These are phyloP conservation scores for Zygoascus ofunaensis DNA, from an alignment of 805 yeast genomes.

Conservation along the genomic window DNA sequence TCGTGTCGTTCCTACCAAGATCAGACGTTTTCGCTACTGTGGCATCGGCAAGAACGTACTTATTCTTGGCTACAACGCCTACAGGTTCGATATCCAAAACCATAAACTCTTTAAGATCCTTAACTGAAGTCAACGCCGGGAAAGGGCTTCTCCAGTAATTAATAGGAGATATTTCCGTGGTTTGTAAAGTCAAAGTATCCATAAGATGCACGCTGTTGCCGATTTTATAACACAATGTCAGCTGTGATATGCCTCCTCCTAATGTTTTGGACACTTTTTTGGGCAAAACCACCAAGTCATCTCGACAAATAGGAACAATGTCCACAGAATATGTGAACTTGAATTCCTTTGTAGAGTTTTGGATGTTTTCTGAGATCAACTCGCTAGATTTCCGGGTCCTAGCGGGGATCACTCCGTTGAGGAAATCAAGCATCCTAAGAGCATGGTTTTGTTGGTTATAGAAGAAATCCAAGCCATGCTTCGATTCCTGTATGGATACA, in stretches of 20 bases:
- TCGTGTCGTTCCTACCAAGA: constrained; percentile 75
- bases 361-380: constrained; percentile 84
- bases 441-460: constrained; percentile 88
- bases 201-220: constrained; percentile 78
- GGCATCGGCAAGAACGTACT: constrained; percentile 75
- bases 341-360: constrained; percentile 77
- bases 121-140: constrained; percentile 53
- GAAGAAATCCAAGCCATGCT: constrained; percentile 92
- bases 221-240: constrained; percentile 77
- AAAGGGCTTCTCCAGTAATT: constrained; percentile 82
- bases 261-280: constrained; percentile 71
- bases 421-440: constrained; percentile 84
- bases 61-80: constrained; percentile 57
- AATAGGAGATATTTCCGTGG: constrained; percentile 59
- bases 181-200: constrained; percentile 74
- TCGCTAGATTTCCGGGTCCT: constrained; percentile 81
- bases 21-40: constrained; percentile 87
- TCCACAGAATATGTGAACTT: constrained; percentile 91
- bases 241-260: constrained; percentile 65
- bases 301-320: constrained; percentile 93
- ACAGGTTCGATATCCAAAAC: constrained; percentile 76
- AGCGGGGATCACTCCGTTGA: constrained; percentile 75
- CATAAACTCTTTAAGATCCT: constrained; percentile 75
- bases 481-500: constrained; percentile 82
- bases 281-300: constrained; percentile 88